phyloP scores from a whole-genome alignment of 352 stramenopile genomes.

The Phytophthora megakarya region DNA sequence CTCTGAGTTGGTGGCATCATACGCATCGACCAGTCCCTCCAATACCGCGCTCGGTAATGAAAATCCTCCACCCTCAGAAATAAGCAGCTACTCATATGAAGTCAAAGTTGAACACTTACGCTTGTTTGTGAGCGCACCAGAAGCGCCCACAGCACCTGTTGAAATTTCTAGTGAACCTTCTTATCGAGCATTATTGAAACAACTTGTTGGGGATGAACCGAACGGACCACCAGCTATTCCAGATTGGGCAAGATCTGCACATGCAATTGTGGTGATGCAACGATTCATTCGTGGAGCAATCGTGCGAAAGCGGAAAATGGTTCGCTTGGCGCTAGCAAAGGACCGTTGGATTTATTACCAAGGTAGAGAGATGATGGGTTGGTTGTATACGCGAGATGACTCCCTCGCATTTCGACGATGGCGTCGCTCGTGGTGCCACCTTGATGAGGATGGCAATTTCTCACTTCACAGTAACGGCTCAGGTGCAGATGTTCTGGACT shows the following conservation, averaged over 20 bases:
- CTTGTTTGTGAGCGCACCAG: conserved; percentile 71
- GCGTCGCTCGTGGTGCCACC: conserved; percentile 81
- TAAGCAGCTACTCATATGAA: conserved; percentile 74
- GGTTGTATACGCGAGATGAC: conserved; percentile 84
- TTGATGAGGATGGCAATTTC: conserved; percentile 72
- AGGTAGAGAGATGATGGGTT: conserved; percentile 75
- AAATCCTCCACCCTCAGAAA: background rate
- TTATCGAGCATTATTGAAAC: conserved; percentile 74
- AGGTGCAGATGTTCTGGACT: conserved; percentile 62
- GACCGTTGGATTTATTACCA: conserved; percentile 65
- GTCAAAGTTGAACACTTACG: conserved; percentile 70
- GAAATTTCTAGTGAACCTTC: conserved; percentile 56
- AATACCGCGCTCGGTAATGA: conserved; percentile 42
- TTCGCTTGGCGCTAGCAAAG: conserved; percentile 56
- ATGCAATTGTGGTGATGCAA: conserved; percentile 82
- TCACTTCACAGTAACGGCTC: conserved; percentile 78
- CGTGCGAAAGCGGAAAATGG: conserved; percentile 68
- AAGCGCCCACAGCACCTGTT: conserved; percentile 32
- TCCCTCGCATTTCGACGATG: conserved; percentile 85
- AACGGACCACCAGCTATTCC: conserved; percentile 43
- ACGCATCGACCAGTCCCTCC: conserved; percentile 42
- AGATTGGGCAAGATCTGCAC: conserved; percentile 72
- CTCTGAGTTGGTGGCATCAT: conserved; percentile 36
- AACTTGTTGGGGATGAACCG: conserved; percentile 73
- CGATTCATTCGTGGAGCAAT: conserved; percentile 80